These are phyloP conservation scores for Penicillium sp. DNA, from an alignment of 2,329 filamentous ascomycete species.

Conservation along the genomic window DNA sequence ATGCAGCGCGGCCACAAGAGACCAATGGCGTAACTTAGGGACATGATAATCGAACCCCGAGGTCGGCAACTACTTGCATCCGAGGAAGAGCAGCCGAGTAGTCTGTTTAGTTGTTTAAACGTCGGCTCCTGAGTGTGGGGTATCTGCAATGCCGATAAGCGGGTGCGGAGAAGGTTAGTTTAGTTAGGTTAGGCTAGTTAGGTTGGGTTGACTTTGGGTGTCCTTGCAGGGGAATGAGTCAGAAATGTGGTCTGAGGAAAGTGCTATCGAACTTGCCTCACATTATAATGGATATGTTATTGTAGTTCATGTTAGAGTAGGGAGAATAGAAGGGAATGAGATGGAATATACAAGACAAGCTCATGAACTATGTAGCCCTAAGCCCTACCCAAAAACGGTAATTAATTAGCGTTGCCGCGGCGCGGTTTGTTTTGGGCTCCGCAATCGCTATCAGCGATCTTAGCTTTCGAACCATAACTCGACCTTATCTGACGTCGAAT, in stretches of 20 bases:
- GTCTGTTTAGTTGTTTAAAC: background rate
- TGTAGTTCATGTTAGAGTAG: background rate
- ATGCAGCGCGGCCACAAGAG: conserved; percentile 6
- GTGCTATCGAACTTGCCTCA: background rate
- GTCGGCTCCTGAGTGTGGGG: conserved; percentile 4
- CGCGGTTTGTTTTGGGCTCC: conserved; percentile 24
- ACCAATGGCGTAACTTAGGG: conserved; percentile 10
- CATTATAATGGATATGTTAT: background rate
- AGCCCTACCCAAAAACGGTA: conserved; percentile 14
- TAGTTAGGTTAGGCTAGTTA: background rate
- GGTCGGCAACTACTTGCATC: background rate
- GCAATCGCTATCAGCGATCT: conserved; percentile 4
- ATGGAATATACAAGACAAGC: background rate
- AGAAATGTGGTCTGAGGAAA: background rate
- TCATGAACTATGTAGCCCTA: conserved; percentile 12
- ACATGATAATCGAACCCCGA: background rate
- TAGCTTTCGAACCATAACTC: conserved; percentile 1
- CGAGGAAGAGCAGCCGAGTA: background rate
- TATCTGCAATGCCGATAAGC: conserved; percentile 15
- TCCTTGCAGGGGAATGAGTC: background rate
- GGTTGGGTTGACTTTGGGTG: background rate
- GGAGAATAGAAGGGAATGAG: background rate
- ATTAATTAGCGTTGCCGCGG: conserved; percentile 19
- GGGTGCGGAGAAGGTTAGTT: conserved; percentile 15
- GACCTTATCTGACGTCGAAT: conserved; percentile 10